Base-by-base conservation (phyloP, 176 grass and related monocot genomes). In the Zoysia japonica region DNA sequence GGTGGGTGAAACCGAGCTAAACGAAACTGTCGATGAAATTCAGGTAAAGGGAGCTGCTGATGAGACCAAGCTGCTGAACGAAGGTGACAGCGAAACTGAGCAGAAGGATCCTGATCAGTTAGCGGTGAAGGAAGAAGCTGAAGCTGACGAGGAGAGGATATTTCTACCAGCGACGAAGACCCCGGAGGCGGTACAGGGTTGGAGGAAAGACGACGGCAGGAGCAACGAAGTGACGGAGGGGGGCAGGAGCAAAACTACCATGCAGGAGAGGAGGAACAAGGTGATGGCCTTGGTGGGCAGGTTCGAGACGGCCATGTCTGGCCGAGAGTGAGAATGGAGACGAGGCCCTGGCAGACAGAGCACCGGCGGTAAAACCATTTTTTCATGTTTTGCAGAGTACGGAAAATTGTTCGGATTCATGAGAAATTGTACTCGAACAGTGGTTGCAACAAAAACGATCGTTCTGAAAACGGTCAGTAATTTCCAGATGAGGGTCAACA, bases 271-370 rank as follows among this genome's bases (percentile, higher is more conserved):
- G 67, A 90, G 83, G 70, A 93, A 80, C 75, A 88, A 88, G 70
- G 85, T 93, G 37, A 82, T 83, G 82, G 88, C 88, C 11, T 83
- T 93, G 70, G 85, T 90, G 7, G 91, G 91, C 10, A 89, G 61
- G 15, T 93, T 93, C 63, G 91, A 93, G 80, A 90, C 82, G 28
- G 91, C 78, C 15, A 90, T 93, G 82, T 60, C 72, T 45, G 46
- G 52, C 3, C 16, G 69, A 85, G 72, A 82, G 37, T 55, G 75
- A 83, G 40, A 71, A 68, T 5, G 44, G 9, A 43, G 12, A 11
- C 3, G 53, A 72, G 35, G 55, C 12, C 65, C 11, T 19, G 44
- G 44, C 3, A 61, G 59, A 44, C 16, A 17, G 48, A 66, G 49
- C 20, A 65, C 42, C 16, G 42, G 11, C 14, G 66, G 59, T 15